Base-by-base conservation (phyloP, 441 rosid species). In the Capsella rubella region DNA sequence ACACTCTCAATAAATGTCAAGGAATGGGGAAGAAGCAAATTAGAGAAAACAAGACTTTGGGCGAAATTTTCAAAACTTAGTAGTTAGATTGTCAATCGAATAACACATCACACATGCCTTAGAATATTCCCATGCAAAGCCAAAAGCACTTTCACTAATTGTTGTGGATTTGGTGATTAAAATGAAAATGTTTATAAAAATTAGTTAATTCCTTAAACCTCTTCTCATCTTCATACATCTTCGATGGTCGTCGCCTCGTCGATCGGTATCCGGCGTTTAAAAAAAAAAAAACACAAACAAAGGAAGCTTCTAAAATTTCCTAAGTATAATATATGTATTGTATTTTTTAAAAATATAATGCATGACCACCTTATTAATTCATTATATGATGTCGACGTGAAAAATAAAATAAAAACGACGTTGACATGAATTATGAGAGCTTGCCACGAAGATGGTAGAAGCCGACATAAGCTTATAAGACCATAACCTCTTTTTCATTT, bases 381-480 rank as follows among this genome's bases (percentile, higher is more conserved):
- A 27, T 15, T 15, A 52, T 12, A 16, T 40, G 72, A 74, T 42
- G 40, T 66, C 14, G 78, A 73, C 59, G 43, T 50, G 43, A 46
- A 56, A 55, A 7, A 34, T 5, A 34, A 37, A 47, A 34, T n/a
- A 34, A 37, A 47, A 34, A 21, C 47, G 66, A 66, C 7, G 67
- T 66, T 31, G 46, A 66, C 72, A 49, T 50, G 14, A 58, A 49
- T 29, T 28, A 37, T 45, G 59, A 57, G 72, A 65, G 66, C 71
- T 65, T 65, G 77, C 71, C 77, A 74, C 67, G 78, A 58, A 42
- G 60, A 58, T 66, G 60, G 59, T 49, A 49, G 67, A 43, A 50
- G 73, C 67, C 67, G 67, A 74, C 72, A 66, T 9, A 73, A 65
- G 52, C 52, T 21, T 53, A 18, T 56, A 56, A 56, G 29, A 56